Evolutionary conservation across 2,329 filamentous ascomycete genomes (phyloP), one percentile per base, ranked within the genome.

Genomic region (Aureobasidium sp.): DNA sequence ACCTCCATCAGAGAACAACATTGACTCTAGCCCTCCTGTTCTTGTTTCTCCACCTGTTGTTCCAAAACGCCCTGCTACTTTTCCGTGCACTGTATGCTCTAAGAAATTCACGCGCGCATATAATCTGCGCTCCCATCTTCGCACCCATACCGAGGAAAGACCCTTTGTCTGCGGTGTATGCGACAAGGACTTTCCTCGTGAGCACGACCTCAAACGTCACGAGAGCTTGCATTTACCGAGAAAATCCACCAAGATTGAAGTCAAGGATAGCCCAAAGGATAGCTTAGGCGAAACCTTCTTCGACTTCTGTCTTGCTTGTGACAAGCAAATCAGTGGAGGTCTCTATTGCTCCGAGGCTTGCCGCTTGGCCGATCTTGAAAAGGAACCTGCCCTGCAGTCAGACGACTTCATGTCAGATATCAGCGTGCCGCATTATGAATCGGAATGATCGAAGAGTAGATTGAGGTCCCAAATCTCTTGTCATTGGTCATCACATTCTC

Each of bases 121-220:
- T 77, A 99, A 99, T 71, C 78, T 99, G 61, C 89, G 94, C 15
- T 97, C 93, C 47, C 94, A 99, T 77, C 77, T 97, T 64, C 89
- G 94, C 52, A 99, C 94, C 0, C 94, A 99, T 72, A 99, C 94
- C 0, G 94, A 99, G 70, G 94, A 99, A 78, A 85, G 94, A 51
- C 94, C 94, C 0, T 99, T 97, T 70, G 93, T 97, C 2, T 99
- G 94, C n/a, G n/a, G n/a, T n/a, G n/a, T n/a, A n/a, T 99, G 94
- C 68, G 90, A 91, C 58, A 99, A 97, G 75, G 94, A 94, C 0
- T 99, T 99, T 76, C 94, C 94, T 6, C 88, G 94, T 29, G 94
- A 99, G 72, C 94, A 99, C 72, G 94, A 99, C 73, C 88, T 94
- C 49, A 99, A 99, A 76, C 88, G 94, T 44, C 94, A 99, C 75